These are phyloP conservation scores for Chalaropsis thielavioides DNA, from an alignment of 2,329 filamentous ascomycete species.

Conservation along the genomic window DNA sequence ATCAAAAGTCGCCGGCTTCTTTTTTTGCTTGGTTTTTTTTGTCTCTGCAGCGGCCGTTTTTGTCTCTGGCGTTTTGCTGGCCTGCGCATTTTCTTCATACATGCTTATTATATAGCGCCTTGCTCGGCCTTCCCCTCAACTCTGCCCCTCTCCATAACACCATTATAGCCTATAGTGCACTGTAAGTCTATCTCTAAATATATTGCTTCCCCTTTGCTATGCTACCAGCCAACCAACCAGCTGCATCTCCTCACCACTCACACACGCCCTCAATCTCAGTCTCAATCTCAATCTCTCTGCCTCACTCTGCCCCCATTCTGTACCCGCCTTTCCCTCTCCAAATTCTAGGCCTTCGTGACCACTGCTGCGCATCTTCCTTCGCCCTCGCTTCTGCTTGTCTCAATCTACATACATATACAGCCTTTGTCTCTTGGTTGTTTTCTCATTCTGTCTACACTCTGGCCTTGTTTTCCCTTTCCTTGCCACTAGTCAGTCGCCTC, in stretches of 20 bases:
- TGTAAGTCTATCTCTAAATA: background rate
- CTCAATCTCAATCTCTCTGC: too few relatives aligned
- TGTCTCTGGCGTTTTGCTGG: background rate
- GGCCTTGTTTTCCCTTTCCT: background rate
- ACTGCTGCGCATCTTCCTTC: slow-evolving; percentile 7
- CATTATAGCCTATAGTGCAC: background rate
- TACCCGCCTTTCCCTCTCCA: background rate
- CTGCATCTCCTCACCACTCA: too few relatives aligned
- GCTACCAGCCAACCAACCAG: too few relatives aligned
- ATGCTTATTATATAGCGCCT: background rate
- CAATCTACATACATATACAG: slow-evolving; percentile 4
- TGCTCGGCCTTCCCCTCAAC: background rate
- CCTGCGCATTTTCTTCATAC: background rate
- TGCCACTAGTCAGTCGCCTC: background rate
- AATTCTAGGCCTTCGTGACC: background rate
- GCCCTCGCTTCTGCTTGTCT: slow-evolving; percentile 10
- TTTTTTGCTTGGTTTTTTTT: background rate
- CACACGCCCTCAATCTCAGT: too few relatives aligned
- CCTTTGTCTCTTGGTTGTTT: slow-evolving; percentile 2
- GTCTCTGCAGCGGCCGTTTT: background rate
- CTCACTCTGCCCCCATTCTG: background rate
- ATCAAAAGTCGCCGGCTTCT: background rate
- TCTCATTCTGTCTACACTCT: background rate
- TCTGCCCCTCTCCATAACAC: background rate
- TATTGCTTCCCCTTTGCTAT: background rate